These are phyloP conservation scores for Skeletonema menzelii DNA, from an alignment of 108 stramenopile genomes.

Conservation along the genomic window DNA sequence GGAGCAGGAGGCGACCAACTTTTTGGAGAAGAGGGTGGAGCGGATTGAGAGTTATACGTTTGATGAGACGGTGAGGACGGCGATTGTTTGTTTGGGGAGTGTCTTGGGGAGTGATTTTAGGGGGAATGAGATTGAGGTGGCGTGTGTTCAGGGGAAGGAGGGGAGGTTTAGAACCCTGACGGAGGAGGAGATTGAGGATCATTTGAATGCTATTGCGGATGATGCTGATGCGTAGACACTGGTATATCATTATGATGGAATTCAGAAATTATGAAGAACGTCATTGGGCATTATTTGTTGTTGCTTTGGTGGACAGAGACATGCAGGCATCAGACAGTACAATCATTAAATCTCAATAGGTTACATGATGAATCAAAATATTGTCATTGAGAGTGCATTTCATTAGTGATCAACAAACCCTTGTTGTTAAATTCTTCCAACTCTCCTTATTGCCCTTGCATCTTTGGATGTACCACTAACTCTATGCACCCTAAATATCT, in stretches of 20 bases:
- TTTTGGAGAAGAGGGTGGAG: constrained; percentile 94
- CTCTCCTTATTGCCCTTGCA: background rate
- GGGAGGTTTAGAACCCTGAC: constrained; percentile 82
- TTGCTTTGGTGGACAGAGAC: background rate
- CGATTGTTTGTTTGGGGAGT: constrained; percentile 94
- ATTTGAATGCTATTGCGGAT: constrained; percentile 98
- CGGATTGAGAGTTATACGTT: constrained; percentile 62
- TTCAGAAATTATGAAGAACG: too few species aligned
- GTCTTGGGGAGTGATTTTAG: constrained; percentile 95
- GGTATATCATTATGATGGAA: too few species aligned
- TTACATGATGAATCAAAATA: background rate
- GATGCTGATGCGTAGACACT: constrained; percentile 85
- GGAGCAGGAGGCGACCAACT: constrained; percentile 98
- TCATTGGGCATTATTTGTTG: too few species aligned
- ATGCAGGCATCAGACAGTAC: background rate
- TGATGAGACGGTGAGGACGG: constrained; percentile 78
- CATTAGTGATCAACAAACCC: background rate
- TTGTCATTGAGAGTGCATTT: background rate
- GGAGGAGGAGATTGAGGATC: constrained; percentile 95
- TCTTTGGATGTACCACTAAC: background rate
- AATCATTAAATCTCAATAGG: background rate
- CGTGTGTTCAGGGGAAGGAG: constrained; percentile 70
- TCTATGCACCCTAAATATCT: background rate
- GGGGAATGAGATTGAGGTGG: constrained; percentile 96
- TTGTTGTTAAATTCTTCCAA: background rate